Evolutionary conservation across 495 filamentous ascomycete genomes (phyloP).

Genomic region (Corynascus novoguineensis): DNA sequence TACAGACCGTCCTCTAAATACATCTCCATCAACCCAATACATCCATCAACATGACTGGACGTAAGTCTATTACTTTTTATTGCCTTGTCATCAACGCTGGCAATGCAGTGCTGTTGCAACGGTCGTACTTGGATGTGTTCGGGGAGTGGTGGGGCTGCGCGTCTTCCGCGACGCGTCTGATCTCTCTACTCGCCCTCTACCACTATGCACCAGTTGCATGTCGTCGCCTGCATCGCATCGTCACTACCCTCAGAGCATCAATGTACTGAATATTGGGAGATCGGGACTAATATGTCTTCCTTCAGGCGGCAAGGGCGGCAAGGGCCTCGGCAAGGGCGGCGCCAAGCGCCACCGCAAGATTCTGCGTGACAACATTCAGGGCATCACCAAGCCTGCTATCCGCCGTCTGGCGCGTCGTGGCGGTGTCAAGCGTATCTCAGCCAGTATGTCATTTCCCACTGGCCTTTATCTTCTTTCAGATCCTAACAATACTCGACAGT

Average conservation of each 20-base stretch:
- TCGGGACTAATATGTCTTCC: slow-evolving; percentile 25
- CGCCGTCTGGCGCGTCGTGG: slow-evolving; percentile 99
- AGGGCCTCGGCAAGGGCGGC: slow-evolving; percentile 82
- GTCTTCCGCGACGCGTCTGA: slow-evolving; percentile 24
- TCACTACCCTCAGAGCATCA: not conserved
- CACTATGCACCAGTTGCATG: not conserved
- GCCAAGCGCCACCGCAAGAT: slow-evolving; percentile 99
- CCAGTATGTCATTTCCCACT: slow-evolving; percentile 60
- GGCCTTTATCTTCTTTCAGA: slow-evolving; percentile 56
- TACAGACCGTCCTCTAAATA: slow-evolving; percentile 32
- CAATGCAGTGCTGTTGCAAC: slow-evolving; percentile 8
- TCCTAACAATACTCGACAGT: slow-evolving; percentile 51
- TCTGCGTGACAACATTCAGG: slow-evolving; percentile 99
- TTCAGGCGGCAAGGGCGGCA: slow-evolving; percentile 75
- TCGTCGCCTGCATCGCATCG: not conserved
- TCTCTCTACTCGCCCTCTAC: not conserved
- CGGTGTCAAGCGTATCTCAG: slow-evolving; percentile 99
- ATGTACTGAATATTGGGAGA: not conserved
- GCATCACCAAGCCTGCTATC: slow-evolving; percentile 99
- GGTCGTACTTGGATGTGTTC: slow-evolving; percentile 10
- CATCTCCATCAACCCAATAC: slow-evolving; percentile 25
- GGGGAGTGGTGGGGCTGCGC: slow-evolving; percentile 9
- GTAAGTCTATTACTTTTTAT: slow-evolving; percentile 57
- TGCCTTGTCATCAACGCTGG: slow-evolving; percentile 17
- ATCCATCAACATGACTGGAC: slow-evolving; percentile 82